phyloP scores from a whole-genome alignment of 108 stramenopile genomes.

The Seminavis robusta region DNA sequence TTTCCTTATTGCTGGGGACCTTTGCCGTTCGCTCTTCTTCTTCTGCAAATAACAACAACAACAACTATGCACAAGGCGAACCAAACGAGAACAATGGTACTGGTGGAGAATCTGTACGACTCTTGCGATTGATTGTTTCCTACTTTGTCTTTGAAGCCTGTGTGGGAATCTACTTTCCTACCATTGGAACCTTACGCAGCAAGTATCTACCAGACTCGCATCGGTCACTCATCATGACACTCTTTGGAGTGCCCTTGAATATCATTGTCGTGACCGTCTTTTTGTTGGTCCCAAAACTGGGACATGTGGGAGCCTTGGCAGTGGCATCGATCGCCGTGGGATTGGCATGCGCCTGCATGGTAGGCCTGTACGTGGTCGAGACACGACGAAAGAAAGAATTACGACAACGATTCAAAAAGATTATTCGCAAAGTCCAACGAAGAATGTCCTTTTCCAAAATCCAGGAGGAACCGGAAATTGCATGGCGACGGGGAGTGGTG shows the following conservation, averaged over 20 bases:
- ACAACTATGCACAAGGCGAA: too few relatives aligned
- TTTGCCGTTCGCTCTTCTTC: constrained; percentile 37
- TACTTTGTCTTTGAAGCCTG: constrained; percentile 93
- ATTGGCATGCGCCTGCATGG: constrained; percentile 67
- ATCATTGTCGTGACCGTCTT: constrained; percentile 86
- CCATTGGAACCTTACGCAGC: constrained; percentile 88
- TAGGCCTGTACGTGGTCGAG: too few relatives aligned
- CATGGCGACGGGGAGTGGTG: too few relatives aligned
- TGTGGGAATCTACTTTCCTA: constrained; percentile 95
- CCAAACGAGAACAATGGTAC: too few relatives aligned
- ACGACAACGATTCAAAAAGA: too few relatives aligned
- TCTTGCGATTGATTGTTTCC: constrained; percentile 52
- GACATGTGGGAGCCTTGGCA: constrained; percentile 70
- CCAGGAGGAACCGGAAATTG: too few relatives aligned
- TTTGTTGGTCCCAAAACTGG: constrained; percentile 74
- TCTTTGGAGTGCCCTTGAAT: constrained; percentile 92
- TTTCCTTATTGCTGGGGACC: constrained; percentile 75
- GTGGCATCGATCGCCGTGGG: constrained; percentile 70
- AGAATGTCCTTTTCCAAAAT: too few relatives aligned
- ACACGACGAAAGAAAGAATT: too few relatives aligned
- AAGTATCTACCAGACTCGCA: constrained; percentile 92
- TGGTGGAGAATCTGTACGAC: too few relatives aligned
- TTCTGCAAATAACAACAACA: too few relatives aligned
- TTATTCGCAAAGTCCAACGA: too few relatives aligned
- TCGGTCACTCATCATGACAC: constrained; percentile 91